phyloP scores from a whole-genome alignment of 352 stramenopile genomes.

The Phytophthora idaei region DNA sequence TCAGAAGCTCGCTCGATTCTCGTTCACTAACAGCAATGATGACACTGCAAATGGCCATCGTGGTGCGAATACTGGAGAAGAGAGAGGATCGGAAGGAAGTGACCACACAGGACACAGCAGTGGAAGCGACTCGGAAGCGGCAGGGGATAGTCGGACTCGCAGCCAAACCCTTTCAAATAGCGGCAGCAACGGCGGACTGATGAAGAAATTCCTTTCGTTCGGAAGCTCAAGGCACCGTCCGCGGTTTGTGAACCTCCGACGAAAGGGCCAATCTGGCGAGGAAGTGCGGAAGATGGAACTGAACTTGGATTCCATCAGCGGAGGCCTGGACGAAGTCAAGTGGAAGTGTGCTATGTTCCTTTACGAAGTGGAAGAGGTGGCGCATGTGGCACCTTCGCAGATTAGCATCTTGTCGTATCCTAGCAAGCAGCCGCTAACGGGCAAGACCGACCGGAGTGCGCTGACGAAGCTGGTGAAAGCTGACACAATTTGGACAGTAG shows the following conservation, averaged over 20 bases:
- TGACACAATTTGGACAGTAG: constrained; percentile 78
- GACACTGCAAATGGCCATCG: constrained; percentile 36
- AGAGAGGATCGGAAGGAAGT: constrained; percentile 44
- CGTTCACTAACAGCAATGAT: constrained; percentile 44
- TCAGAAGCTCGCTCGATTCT: constrained; percentile 55
- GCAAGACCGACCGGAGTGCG: constrained; percentile 67
- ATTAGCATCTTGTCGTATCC: constrained; percentile 82
- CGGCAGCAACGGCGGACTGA: constrained; percentile 54
- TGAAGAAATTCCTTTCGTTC: constrained; percentile 85
- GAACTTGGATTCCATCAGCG: constrained; percentile 82
- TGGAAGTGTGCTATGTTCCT: constrained; percentile 87
- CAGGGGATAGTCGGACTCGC: constrained; percentile 22
- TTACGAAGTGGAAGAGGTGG: constrained; percentile 83
- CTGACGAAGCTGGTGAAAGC: constrained; percentile 84
- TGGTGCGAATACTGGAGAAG: constrained; percentile 42
- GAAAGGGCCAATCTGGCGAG: constrained; percentile 72
- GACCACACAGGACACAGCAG: constrained; percentile 51
- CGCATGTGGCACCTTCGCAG: constrained; percentile 77
- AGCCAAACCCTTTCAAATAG: constrained; percentile 27
- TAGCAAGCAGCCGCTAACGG: constrained; percentile 63
- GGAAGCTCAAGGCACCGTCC: constrained; percentile 57
- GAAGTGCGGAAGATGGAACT: constrained; percentile 81
- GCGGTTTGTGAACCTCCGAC: constrained; percentile 63
- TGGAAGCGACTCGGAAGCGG: constrained; percentile 49
- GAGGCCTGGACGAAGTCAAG: constrained; percentile 85